A percentile compares a stretch with the other conserved stretches of the same genome.
Conservation (phyloP, 495 filamentous ascomycete genomes). For the Apodospora peruviana region DNA sequence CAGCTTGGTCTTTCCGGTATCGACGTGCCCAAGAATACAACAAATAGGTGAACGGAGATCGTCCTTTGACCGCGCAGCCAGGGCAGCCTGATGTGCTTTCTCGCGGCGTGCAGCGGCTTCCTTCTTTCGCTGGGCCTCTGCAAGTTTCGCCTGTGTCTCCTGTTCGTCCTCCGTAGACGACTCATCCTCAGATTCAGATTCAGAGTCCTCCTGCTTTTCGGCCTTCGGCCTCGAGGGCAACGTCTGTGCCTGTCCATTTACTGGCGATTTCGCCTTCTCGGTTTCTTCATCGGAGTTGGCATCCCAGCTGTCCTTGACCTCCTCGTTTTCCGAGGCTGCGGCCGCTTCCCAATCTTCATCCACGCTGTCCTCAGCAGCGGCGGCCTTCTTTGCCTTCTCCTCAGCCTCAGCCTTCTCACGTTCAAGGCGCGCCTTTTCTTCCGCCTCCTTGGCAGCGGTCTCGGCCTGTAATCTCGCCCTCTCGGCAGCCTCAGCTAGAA, state of each 20-base stretch:
- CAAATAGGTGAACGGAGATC: constrained; percentile 97
- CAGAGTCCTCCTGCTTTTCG: constrained; percentile 12
- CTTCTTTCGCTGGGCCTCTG: constrained; percentile 70
- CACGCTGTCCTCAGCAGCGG: constrained; percentile 51
- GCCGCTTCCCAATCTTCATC: constrained; percentile 88
- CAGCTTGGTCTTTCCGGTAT: constrained; percentile 99
- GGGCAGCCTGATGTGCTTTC: constrained; percentile 82
- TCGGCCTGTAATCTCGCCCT: constrained; percentile 60
- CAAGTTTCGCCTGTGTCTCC: constrained; percentile 58
- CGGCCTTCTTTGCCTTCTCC: constrained; percentile 44
- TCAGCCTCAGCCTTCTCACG: constrained; percentile 48
- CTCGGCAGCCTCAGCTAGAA: constrained; percentile 66
- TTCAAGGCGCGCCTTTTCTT: constrained; percentile 45
- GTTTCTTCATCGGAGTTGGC: constrained; percentile 75
- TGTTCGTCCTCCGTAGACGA: constrained; percentile 62
- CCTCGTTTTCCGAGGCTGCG: constrained; percentile 63
- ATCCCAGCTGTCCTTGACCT: constrained; percentile 94
- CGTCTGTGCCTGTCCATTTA: constrained; percentile 16
- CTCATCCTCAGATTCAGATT: constrained; percentile 29
- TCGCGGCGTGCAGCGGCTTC: constrained; percentile 86
- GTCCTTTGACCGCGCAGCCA: constrained; percentile 88
- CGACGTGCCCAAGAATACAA: constrained; percentile 99
- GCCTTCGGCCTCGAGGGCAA: constrained; percentile 33
- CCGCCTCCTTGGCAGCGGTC: constrained; percentile 54
- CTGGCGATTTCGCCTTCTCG: constrained; percentile 25